Base-by-base conservation (phyloP, 306 rosid genomes). In the Malus fusca region DNA sequence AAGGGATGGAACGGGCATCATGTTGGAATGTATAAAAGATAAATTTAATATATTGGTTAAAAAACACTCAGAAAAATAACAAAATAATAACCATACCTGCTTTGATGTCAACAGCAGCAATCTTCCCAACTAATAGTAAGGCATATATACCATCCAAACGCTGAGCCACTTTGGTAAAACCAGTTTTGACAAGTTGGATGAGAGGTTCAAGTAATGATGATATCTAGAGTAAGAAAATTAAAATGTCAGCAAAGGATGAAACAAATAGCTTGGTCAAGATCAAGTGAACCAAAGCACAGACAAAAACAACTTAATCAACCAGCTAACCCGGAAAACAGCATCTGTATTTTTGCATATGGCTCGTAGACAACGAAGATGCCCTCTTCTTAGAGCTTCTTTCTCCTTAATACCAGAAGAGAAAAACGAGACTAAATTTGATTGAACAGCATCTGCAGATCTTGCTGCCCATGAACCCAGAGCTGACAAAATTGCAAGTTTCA, bases 131-230 rank as follows among this genome's bases (percentile, higher is more conserved):
- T 78, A 95, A 80, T 43, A 90, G 85, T 83, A 95, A 85, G 53
- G 99, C 99, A 89, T 87, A 95, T 74, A 90, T 79, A 59, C 99
- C 99, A 88, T 95, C 99, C 87, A 92, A 85, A 26, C 97, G 99
- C 82, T 92, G 99, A 76, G 84, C 97, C 21, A 90, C 91, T 84
- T 92, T 95, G 26, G 97, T 92, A 82, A 89, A 95, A 82, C 99
- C 97, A 79, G 97, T 90, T 89, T 92, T 95, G 72, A 92, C 93
- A 72, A 92, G 99, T 85, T 92, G 97, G 73, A 90, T 75, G 19
- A 95, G 99, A 76, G 93, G 88, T 25, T 81, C 91, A 72, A 92
- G 75, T 80, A 95, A 82, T 13, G 90, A 59, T 31, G 88, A 82
- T 82, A 95, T 81, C 99, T 95, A 90, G 77, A 77, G 62, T 46